These are phyloP conservation scores for Raphanus sativus DNA, from an alignment of 345 rosid species.

Conservation along the genomic window DNA sequence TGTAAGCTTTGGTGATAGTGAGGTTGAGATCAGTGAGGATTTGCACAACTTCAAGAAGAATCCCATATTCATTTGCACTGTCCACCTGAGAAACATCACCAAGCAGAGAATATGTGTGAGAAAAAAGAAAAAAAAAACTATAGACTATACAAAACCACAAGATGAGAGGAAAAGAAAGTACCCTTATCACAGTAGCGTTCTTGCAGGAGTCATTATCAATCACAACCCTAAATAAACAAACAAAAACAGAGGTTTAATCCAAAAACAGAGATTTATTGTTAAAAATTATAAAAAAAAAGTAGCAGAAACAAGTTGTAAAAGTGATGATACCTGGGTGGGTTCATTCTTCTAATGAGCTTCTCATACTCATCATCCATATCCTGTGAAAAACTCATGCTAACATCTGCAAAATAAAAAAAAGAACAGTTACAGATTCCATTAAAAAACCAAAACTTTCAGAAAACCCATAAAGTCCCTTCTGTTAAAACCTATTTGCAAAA, in stretches of 20 bases:
- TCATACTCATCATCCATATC: constrained; percentile 82
- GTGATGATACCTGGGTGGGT: constrained; percentile 73
- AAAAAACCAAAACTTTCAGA: constrained; percentile 15
- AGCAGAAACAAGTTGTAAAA: constrained; percentile 12
- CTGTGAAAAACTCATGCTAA: constrained; percentile 65
- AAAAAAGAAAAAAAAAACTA: neutral
- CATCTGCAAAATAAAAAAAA: constrained; percentile 44
- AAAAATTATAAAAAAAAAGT: neutral
- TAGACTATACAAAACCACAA: neutral
- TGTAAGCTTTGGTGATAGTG: constrained; percentile 76
- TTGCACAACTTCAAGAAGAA: constrained; percentile 94
- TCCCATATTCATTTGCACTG: constrained; percentile 91
- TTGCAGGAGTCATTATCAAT: constrained; percentile 89
- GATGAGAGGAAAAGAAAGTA: constrained; percentile 30
- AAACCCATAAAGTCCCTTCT: neutral
- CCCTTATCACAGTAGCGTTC: constrained; percentile 82
- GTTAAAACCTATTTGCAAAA: neutral
- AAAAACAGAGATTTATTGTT: neutral
- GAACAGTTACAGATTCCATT: constrained; percentile 7
- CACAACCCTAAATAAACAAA: constrained; percentile 60
- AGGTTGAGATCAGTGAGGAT: constrained; percentile 91
- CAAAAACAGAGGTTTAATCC: neutral
- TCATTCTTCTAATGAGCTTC: constrained; percentile 85
- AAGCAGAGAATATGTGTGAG: constrained; percentile 1
- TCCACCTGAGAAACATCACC: constrained; percentile 56